Conservation (phyloP, 441 rosid genomes). For the Adansonia grandidieri region DNA sequence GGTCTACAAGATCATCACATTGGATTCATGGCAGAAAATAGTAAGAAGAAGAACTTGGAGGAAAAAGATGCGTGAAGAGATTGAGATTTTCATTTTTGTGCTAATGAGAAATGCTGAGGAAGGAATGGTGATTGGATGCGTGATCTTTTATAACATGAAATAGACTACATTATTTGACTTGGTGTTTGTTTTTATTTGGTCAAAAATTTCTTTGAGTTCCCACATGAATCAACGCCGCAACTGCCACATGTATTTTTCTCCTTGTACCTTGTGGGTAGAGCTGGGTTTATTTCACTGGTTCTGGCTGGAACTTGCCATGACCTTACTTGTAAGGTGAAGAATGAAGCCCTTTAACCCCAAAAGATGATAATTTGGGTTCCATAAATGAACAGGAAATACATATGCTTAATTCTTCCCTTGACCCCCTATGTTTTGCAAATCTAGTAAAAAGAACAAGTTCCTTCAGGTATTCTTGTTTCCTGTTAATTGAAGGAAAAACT, state of each 20-base stretch:
- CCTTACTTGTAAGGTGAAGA: background rate
- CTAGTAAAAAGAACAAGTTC: background rate
- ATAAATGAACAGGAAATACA: background rate
- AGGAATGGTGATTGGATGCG: background rate
- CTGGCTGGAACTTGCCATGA: background rate
- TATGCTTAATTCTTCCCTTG: background rate
- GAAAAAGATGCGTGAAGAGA: background rate
- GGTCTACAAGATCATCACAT: slow-evolving; percentile 46
- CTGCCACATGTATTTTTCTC: no score
- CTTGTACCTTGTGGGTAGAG: background rate
- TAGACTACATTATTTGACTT: background rate
- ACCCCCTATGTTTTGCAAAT: background rate
- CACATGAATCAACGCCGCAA: slow-evolving; percentile 1
- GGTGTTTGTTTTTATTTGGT: background rate
- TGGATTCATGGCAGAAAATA: slow-evolving; percentile 18
- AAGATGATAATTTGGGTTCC: background rate
- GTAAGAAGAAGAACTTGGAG: slow-evolving; percentile 28
- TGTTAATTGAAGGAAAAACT: background rate
- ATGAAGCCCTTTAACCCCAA: background rate
- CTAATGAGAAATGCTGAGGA: background rate
- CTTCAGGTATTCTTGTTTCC: background rate
- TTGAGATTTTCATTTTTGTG: slow-evolving; percentile 26
- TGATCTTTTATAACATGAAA: background rate
- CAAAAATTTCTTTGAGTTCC: background rate
- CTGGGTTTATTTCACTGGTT: background rate